A percentile compares a stretch with the other conserved stretches of the same genome.
Conservation (phyloP, 805 yeast genomes). For the Cyberlindnera maritima region DNA sequence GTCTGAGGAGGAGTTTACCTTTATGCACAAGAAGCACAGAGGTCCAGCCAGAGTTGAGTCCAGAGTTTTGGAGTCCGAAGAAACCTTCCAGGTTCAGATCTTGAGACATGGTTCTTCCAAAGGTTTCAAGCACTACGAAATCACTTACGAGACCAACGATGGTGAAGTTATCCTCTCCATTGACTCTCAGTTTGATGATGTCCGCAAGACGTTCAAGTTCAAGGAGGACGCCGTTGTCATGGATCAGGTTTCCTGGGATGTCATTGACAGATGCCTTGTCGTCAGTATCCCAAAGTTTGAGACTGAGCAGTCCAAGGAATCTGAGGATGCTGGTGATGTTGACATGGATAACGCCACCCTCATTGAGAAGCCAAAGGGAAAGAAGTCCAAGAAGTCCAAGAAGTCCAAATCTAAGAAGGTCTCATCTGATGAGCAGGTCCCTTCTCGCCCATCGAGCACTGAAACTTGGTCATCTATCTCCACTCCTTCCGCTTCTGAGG, state of each 20-base stretch:
- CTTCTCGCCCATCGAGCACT: background rate
- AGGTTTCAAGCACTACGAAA: slow-evolving; percentile 18
- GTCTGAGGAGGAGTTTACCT: background rate
- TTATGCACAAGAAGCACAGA: background rate
- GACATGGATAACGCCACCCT: background rate
- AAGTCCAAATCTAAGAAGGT: background rate
- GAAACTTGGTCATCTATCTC: slow-evolving; percentile 11
- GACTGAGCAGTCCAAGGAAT: background rate
- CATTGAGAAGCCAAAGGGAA: background rate
- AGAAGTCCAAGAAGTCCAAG: slow-evolving; percentile 4
- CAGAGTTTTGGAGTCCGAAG: slow-evolving; percentile 3
- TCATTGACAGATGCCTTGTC: slow-evolving; percentile 8
- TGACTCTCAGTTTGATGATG: slow-evolving; percentile 17
- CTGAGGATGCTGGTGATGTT: background rate
- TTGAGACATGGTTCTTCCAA: slow-evolving; percentile 13
- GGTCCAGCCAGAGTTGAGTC: slow-evolving; percentile 1
- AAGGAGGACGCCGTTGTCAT: slow-evolving; percentile 13
- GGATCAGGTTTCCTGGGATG: slow-evolving; percentile 17
- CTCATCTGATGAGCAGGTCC: background rate
- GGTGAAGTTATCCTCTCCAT: slow-evolving; percentile 12
- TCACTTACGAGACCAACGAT: slow-evolving; percentile 13
- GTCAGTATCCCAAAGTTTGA: slow-evolving; percentile 20
- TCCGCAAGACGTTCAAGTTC: slow-evolving; percentile 18
- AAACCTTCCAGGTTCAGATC: slow-evolving; percentile 16
- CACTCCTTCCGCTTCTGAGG: slow-evolving; percentile 6